Evolutionary conservation across 768 basidiomycete genomes (phyloP), one percentile per base, ranked within the genome.

Genomic region (Tricholoma terreum): DNA sequence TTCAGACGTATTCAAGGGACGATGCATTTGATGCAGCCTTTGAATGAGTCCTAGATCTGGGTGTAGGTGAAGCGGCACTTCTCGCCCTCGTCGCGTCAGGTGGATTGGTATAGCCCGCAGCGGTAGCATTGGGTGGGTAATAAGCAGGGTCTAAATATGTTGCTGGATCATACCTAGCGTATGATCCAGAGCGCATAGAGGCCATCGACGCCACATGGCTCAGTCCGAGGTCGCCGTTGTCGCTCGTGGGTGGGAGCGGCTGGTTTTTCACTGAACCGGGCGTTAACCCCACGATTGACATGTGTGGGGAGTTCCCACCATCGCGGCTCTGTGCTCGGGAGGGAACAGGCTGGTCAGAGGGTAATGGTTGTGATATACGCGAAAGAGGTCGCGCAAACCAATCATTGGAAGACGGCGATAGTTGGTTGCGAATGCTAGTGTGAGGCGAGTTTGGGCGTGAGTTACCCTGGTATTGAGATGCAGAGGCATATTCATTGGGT

Each of bases 101-200:
- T 3, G 15, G 11, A 34, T 14, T 45, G 14, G 8, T 19, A 42
- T 19, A 9, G 6, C 14, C 19, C 11, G 7, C 33, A 27, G 27
- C 7, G n/a, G 3, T 14, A 24, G 3, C 34, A n/a, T 56, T 21
- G 14, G 55, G 9, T 5, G 48, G 31, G 22, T 11, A 72, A 48
- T 50, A 70, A 15, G 73, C 73, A 7, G 73, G 74, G 56, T 76
- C 75, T 17, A 68, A 60, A 56, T 76, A 76, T 14, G 51, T 68
- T 3, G 56, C 11, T 1, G 69, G 69, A 42, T 73, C 64, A 54
- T 61, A 76, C 50, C 55, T 65, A 15, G 58, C 58, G 49, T 69
- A 73, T 6, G 71, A 70, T 7, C 62, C 57, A 14, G 73, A 71
- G 34, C 64, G 68, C 45, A 75, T 45, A 8, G 75, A 75, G 12